A percentile compares a stretch with the other conserved stretches of the same genome.
phyloP scores from a whole-genome alignment of 2,329 filamentous ascomycete species.

The Hysterium pulicare region DNA sequence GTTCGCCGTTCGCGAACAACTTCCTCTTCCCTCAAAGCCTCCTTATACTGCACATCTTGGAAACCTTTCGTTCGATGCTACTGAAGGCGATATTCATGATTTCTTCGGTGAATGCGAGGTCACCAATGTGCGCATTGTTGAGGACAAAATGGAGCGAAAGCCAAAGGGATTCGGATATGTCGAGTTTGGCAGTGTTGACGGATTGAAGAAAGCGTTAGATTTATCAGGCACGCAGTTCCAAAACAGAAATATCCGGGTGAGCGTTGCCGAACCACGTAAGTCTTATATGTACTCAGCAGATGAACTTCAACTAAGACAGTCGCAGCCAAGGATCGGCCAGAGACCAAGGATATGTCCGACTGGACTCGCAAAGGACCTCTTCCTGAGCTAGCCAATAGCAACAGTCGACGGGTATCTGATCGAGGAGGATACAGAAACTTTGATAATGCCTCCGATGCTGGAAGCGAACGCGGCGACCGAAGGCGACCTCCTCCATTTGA shows the following conservation, averaged over 20 bases:
- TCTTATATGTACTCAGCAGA: conserved; percentile 19
- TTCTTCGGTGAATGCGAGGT: conserved; percentile 85
- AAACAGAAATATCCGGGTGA: conserved; percentile 85
- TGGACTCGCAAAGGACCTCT: conserved; percentile 94
- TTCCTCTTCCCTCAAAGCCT: conserved; percentile 85
- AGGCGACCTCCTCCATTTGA: conserved; percentile 64
- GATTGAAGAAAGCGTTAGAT: conserved; percentile 83
- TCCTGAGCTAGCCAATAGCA: conserved; percentile 63
- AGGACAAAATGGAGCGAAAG: conserved; percentile 88
- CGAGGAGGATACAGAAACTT: conserved; percentile 49
- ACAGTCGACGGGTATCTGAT: conserved; percentile 53
- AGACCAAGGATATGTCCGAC: conserved; percentile 77
- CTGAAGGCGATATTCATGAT: conserved; percentile 73
- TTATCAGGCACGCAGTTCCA: conserved; percentile 80
- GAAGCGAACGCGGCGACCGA: conserved; percentile 62
- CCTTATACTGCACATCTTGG: conserved; percentile 95
- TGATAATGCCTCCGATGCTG: conserved; percentile 50
- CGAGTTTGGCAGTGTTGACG: conserved; percentile 84
- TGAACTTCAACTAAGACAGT: conserved; percentile 37
- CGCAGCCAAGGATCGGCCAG: conserved; percentile 80
- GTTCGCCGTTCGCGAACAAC: conserved; percentile 67
- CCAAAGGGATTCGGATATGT: conserved; percentile 99
- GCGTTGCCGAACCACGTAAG: conserved; percentile 96
- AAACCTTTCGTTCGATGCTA: conserved; percentile 94
- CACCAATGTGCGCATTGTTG: conserved; percentile 89